Base-by-base conservation (phyloP, 495 filamentous ascomycete species). In the Thermochaetoides thermophila region DNA sequence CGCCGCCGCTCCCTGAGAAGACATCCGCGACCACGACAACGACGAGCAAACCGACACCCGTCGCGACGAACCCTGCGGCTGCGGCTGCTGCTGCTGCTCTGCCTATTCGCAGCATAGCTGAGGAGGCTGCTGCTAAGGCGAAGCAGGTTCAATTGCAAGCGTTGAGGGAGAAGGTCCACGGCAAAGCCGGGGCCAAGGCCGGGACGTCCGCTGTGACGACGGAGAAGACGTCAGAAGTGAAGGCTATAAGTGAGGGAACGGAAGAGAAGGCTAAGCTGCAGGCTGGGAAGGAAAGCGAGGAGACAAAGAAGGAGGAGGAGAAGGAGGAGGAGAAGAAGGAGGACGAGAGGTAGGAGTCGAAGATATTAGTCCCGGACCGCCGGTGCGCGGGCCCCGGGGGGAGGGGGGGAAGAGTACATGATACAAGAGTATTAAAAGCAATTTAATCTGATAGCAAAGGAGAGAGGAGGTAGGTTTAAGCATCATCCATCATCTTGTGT, bases 51-150 rank as follows among this genome's bases (percentile, higher is more conserved):
- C 18, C 30, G n/a, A 49, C 43, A 28, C 16, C 27, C 4, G 28
- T 34, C 14, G 31, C 27, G 17, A 27, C 35, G 29, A 20, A 25
- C 20, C 17, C 44, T 18, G 44, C 39, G 15, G 23, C 53, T 8
- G 34, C 46, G 32, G 37, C 49, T 37, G 28, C 45, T 15, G 33
- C 46, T 26, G 22, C 66, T 6, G 60, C 72, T 4, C 50, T 72
- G 12, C 71, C 78, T 4, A 57, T 81, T 37, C 63, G 65, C 32
- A 74, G 73, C 55, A 69, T 77, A 9, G 74, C 77, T 38, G 62
- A 73, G 36, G 77, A 84, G 45, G 81, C 79, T 10, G 80, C 79
- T 1, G 56, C 69, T 37, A 81, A 74, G 50, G 69, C 64, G 5
- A 68, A 70, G 46, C 54, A 71, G 36, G 46, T 60, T 19, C 55